phyloP scores from a whole-genome alignment of 225 moss, liverwort and hornwort species.

The Neckera pumila region DNA sequence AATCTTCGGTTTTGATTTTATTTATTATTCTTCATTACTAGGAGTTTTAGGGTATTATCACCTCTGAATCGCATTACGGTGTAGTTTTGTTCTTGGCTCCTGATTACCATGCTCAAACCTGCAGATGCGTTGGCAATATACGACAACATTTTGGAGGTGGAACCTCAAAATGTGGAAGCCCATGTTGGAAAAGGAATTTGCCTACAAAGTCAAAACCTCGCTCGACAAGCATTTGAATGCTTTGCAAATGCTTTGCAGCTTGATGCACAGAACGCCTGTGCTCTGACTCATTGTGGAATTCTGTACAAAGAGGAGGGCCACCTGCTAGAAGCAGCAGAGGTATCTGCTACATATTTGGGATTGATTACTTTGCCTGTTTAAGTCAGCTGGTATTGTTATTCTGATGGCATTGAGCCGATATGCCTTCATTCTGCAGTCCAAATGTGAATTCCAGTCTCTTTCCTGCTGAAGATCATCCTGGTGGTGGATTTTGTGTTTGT shows the following conservation, averaged over 20 bases:
- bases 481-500: neutral
- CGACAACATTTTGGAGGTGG: slow-evolving; percentile 57
- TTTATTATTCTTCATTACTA: neutral
- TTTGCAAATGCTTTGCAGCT: slow-evolving; percentile 70
- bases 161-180: slow-evolving; percentile 74
- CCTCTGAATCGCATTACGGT: neutral
- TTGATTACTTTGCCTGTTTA: neutral
- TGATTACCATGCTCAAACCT: neutral
- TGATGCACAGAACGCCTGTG: slow-evolving; percentile 69
- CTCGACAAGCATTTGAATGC: slow-evolving; percentile 76
- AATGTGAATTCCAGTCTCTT: neutral
- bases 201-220: slow-evolving; percentile 56
- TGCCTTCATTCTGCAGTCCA: neutral
- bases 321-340: slow-evolving; percentile 84
- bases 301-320: slow-evolving; percentile 87
- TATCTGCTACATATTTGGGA: neutral
- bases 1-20: neutral
- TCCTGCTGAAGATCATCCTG: neutral
- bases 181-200: slow-evolving; percentile 83
- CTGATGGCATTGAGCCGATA: neutral
- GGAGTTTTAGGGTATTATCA: neutral
- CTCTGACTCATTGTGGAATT: slow-evolving; percentile 77
- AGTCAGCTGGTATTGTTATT: neutral
- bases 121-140: slow-evolving; percentile 66
- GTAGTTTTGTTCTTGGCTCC: neutral